Percentiles rank a stretch among this genome's conserved stretches.
Evolutionary conservation across 352 stramenopile species (phyloP).

Genomic region (Pythium pyrilobum): DNA sequence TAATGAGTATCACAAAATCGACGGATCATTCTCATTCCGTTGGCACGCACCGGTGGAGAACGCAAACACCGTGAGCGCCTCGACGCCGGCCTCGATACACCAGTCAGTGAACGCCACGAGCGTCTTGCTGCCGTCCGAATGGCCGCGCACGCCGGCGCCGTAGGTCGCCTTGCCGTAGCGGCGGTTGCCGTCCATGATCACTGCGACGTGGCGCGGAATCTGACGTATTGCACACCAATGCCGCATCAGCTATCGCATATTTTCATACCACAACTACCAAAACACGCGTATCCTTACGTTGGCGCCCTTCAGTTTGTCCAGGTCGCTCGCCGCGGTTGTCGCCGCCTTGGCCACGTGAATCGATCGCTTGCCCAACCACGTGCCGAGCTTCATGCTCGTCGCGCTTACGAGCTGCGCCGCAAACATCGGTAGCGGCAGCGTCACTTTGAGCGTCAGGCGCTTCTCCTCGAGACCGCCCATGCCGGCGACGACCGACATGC

Average conservation of each 20-base stretch:
- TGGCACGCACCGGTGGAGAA: slow-evolving; percentile 86
- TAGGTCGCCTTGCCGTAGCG: slow-evolving; percentile 89
- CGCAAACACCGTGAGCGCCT: slow-evolving; percentile 92
- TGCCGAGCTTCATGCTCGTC: background rate
- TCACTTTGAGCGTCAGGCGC: slow-evolving; percentile 22
- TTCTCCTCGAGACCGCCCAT: slow-evolving; percentile 47
- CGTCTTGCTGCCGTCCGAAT: slow-evolving; percentile 94
- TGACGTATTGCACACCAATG: slow-evolving; percentile 8
- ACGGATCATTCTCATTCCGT: too few species aligned
- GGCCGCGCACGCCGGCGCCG: slow-evolving; percentile 73
- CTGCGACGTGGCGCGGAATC: slow-evolving; percentile 87
- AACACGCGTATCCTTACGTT: slow-evolving; percentile 1
- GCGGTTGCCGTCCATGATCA: slow-evolving; percentile 97
- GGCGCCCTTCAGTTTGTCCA: slow-evolving; percentile 9
- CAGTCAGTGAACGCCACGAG: slow-evolving; percentile 95
- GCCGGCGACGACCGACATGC: slow-evolving; percentile 60
- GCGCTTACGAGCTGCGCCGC: slow-evolving; percentile 2
- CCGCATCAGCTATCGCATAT: too few species aligned
- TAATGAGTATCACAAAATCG: background rate
- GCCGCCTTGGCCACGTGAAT: background rate
- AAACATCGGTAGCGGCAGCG: slow-evolving; percentile 14
- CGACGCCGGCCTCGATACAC: slow-evolving; percentile 91
- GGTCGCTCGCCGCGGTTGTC: background rate
- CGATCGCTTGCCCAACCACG: slow-evolving; percentile 6
- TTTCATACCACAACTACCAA: background rate